These are phyloP conservation scores for Spongospora subterranea DNA, from an alignment of 208 protist species.

Conservation along the genomic window DNA sequence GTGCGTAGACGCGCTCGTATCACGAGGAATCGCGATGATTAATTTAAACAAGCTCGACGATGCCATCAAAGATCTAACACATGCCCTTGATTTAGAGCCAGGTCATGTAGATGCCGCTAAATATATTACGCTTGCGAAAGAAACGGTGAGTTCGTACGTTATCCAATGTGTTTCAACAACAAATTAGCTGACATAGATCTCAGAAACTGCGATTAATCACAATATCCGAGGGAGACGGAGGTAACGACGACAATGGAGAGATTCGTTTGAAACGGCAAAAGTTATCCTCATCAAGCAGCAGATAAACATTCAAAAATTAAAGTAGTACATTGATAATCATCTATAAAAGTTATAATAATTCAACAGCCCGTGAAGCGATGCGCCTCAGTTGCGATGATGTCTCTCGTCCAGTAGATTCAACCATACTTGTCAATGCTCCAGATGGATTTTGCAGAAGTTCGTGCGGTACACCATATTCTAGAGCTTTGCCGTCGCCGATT, in stretches of 20 bases:
- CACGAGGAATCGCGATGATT: not conserved
- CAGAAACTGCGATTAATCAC: no score
- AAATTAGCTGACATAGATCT: no score
- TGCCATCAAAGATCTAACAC: constrained; percentile 41
- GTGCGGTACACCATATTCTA: constrained; percentile 9
- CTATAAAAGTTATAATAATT: no score
- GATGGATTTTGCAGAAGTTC: not conserved
- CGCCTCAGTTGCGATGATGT: not conserved
- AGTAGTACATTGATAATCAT: no score
- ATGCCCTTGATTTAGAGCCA: constrained; percentile 28
- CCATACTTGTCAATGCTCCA: not conserved
- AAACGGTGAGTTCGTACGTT: no score
- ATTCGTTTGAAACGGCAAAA: no score
- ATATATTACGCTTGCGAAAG: not conserved
- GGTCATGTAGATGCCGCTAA: constrained; percentile 1
- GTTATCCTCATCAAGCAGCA: no score
- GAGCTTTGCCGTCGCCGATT: not conserved
- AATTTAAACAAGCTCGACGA: not conserved
- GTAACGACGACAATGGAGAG: no score
- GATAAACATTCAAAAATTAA: no score
- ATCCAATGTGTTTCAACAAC: no score
- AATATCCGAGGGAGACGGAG: no score
- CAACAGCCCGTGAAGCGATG: not conserved
- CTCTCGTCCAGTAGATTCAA: constrained; percentile 14
- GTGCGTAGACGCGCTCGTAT: not conserved